Percentiles rank a stretch among this genome's conserved stretches.
phyloP scores from a whole-genome alignment of 352 stramenopile species.

The Phytophthora boehmeriae region DNA sequence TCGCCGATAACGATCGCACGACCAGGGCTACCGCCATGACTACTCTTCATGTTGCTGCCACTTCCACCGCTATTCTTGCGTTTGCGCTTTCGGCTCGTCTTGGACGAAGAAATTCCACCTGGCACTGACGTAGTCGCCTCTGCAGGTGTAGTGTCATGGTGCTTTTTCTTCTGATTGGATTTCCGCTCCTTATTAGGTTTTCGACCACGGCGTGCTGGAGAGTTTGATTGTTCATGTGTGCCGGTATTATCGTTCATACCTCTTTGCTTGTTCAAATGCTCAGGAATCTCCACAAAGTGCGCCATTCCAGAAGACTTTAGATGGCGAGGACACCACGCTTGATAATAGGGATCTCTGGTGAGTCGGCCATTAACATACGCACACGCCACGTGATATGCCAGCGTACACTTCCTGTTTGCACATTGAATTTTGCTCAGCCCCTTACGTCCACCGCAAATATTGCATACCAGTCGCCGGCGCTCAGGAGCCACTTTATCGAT shows the following conservation, averaged over 20 bases:
- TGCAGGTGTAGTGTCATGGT: slow-evolving; percentile 33
- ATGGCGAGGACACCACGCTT: slow-evolving; percentile 79
- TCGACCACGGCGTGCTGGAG: slow-evolving; percentile 11
- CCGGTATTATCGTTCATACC: not conserved
- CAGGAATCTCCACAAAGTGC: slow-evolving; percentile 65
- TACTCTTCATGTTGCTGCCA: slow-evolving; percentile 15
- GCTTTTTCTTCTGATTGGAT: slow-evolving; percentile 28
- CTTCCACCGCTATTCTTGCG: slow-evolving; percentile 29
- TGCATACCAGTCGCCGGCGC: slow-evolving; percentile 55
- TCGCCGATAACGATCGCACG: slow-evolving; percentile 17
- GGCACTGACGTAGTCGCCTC: slow-evolving; percentile 19
- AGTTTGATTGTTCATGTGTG: slow-evolving; percentile 7
- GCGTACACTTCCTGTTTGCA: slow-evolving; percentile 62
- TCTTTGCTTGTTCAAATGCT: slow-evolving; percentile 54
- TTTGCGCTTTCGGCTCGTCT: slow-evolving; percentile 58
- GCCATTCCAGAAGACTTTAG: slow-evolving; percentile 74
- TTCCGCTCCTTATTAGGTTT: slow-evolving; percentile 27
- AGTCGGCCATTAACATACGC: slow-evolving; percentile 76
- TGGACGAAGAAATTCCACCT: slow-evolving; percentile 44
- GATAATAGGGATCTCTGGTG: slow-evolving; percentile 67
- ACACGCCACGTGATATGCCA: slow-evolving; percentile 74
- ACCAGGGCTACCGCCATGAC: slow-evolving; percentile 13
- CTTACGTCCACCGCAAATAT: slow-evolving; percentile 63
- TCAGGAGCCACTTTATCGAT: slow-evolving; percentile 59
- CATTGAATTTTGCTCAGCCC: slow-evolving; percentile 88